Base-by-base conservation (phyloP, 305 asterid genomes). In the Fraxinus platypoda region DNA sequence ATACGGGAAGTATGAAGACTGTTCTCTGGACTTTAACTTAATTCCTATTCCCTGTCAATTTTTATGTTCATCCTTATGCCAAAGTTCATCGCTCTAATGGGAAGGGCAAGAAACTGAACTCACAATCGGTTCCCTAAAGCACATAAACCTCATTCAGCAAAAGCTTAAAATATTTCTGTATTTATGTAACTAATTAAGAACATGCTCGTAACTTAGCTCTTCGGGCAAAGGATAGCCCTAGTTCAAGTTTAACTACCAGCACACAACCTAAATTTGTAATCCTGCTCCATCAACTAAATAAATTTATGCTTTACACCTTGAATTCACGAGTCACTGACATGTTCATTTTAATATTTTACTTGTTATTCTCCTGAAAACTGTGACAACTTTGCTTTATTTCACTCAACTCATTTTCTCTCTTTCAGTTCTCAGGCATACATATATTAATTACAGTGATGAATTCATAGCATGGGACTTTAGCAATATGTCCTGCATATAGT, bases 251-350 rank as follows among this genome's bases (percentile, higher is more conserved):
- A 62, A 68, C 37, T 25, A 68, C 62, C 41, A 15, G 70, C 71
- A 41, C 25, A 28, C 64, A 77, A 28, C 35, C 74, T 37, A 15
- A 43, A 66, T 6, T 30, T 30, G 38, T 41, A 30, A 31, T 74
- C 66, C 38, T 23, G 79, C 34, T 31, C 62, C 71, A 77, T 71
- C 70, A 72, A 80, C 37, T 34, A 71, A 80, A n/a, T 74, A 8
- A 30, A 31, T 81, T 68, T 23, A 71, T 11, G 26, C 49, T 37
- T 25, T 46, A 59, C 15, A 75, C 77, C 25, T 66, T 81, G 28
- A 73, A 73, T 21, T 34, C 19, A 35, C 26, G 9, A 8, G 57
- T 43, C 57, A 54, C 52, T 23, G 30, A 57, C 34, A 34, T 21
- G 23, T 54, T 80, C 15, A 6, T n/a, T 68, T 25, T 66, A 21